Evolutionary conservation across 371 early-diverging fungal genomes (phyloP), one percentile per base, ranked within the genome.

Genomic region (Zychaea mexicana): DNA sequence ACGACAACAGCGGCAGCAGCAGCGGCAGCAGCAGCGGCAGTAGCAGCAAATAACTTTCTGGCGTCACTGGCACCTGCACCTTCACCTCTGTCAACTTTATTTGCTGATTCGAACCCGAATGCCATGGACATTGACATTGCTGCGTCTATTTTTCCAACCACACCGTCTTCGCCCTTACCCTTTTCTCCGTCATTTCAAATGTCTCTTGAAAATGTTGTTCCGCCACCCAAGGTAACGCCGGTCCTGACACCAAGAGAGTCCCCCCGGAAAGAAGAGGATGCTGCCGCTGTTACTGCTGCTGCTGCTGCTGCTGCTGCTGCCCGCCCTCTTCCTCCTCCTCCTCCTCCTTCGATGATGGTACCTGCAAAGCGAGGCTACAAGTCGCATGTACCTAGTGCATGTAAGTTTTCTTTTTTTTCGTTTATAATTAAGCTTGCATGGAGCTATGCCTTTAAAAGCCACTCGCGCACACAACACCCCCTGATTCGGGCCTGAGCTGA

Each of bases 331-430:
- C n/a, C n/a, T n/a, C n/a, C n/a, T n/a, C n/a, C n/a, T n/a, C n/a
- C n/a, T n/a, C n/a, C n/a, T n/a, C n/a, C n/a, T n/a, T n/a, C n/a
- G n/a, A n/a, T 30, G 33, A 33, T 30, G 21, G 60, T 52, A 21
- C 65, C 65, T 31, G 65, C 60, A 27, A 65, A 65, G 22, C 59
- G 65, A 27, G 60, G 60, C 12, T 65, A 59, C 27, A 65, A 65
- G 45, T 42, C 65, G 15, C 65, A 65, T 24, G 65, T 65, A n/a
- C 65, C 65, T 27, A 65, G 65, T 45, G 65, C 65, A 27, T 65
- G 65, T 65, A 65, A 21, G 65, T 27, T 47, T 45, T 24, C 24
- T 46, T 46, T 46, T n/a, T 36, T 1, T 10, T 15, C 36, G 8
- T 55, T 21, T 27, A 27, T 53, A n/a, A 24, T 49, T 49, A 49